Conservation (phyloP, 2,329 filamentous ascomycete genomes). For the Microdochium paspali region DNA sequence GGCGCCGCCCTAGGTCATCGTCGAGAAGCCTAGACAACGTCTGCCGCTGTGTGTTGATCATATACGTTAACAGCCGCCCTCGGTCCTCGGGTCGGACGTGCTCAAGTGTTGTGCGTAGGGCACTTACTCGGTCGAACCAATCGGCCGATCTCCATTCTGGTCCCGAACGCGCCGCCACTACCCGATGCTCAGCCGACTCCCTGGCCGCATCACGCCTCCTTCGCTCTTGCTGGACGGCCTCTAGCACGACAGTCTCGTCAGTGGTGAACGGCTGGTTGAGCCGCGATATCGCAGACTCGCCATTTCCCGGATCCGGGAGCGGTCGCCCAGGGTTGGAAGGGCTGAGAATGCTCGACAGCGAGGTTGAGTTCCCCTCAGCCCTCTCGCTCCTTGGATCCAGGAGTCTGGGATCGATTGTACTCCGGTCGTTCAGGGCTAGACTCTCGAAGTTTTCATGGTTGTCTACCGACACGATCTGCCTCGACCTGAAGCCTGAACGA, state of each 20-base stretch:
- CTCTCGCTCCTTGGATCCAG: constrained; percentile 36
- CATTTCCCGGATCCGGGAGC: constrained; percentile 18
- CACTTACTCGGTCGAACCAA: constrained; percentile 22
- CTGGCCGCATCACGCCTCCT: constrained; percentile 33
- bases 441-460: constrained; percentile 46
- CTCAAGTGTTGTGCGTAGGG: constrained; percentile 7
- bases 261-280: constrained; percentile 41
- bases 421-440: constrained; percentile 45
- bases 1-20: neutral
- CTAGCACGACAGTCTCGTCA: constrained; percentile 46
- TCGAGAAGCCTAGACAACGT: constrained; percentile 20
- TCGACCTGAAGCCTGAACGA: constrained; percentile 54
- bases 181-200: constrained; percentile 14
- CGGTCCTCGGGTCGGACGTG: constrained; percentile 5
- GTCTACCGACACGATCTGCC: constrained; percentile 60
- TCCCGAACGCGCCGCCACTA: constrained; percentile 9
- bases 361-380: constrained; percentile 15
- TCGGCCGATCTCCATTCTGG: constrained; percentile 16
- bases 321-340: constrained; percentile 11
- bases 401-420: constrained; percentile 42
- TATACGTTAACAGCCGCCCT: constrained; percentile 6
- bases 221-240: constrained; percentile 44
- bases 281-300: constrained; percentile 25
- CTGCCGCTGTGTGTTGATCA: constrained; percentile 15
- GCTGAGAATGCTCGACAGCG: constrained; percentile 25